Conservation (phyloP, 2,329 filamentous ascomycete species). For the Mycosphaerella arachidis region DNA sequence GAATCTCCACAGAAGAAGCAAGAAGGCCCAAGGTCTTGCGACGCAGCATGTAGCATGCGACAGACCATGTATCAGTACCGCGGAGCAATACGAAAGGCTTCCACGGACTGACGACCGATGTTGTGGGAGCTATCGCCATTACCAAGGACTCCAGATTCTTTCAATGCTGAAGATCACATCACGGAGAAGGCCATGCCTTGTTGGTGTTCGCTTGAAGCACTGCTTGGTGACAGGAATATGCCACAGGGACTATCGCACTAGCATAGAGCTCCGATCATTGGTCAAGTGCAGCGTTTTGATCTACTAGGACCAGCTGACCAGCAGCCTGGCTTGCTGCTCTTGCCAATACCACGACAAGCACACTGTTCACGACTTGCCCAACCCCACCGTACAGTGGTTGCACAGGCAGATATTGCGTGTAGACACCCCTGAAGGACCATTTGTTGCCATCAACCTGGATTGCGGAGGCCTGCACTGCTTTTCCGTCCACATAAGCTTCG, state of each 20-base stretch:
- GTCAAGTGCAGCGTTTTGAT: conserved; percentile 10
- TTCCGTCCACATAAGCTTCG: conserved; percentile 7
- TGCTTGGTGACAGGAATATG: neutral
- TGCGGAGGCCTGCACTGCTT: neutral
- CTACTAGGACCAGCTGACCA: conserved; percentile 16
- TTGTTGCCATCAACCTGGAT: neutral
- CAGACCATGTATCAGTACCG: neutral
- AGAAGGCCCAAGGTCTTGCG: neutral
- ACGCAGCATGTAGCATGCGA: neutral
- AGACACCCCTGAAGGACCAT: conserved; percentile 15
- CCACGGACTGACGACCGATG: neutral
- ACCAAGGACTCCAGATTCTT: neutral
- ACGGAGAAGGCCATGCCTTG: neutral
- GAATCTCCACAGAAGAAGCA: neutral
- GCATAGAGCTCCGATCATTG: neutral
- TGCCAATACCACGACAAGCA: conserved; percentile 20
- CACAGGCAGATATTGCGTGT: conserved; percentile 20
- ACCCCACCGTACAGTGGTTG: conserved; percentile 27
- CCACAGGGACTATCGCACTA: neutral
- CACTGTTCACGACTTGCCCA: conserved; percentile 23
- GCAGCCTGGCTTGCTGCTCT: conserved; percentile 1
- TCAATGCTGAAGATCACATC: neutral
- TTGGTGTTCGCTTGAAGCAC: neutral
- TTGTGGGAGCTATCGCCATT: neutral
- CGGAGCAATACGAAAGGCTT: neutral